These are phyloP conservation scores for Solanum lignicaule DNA, from an alignment of 257 asterid species.

Conservation along the genomic window DNA sequence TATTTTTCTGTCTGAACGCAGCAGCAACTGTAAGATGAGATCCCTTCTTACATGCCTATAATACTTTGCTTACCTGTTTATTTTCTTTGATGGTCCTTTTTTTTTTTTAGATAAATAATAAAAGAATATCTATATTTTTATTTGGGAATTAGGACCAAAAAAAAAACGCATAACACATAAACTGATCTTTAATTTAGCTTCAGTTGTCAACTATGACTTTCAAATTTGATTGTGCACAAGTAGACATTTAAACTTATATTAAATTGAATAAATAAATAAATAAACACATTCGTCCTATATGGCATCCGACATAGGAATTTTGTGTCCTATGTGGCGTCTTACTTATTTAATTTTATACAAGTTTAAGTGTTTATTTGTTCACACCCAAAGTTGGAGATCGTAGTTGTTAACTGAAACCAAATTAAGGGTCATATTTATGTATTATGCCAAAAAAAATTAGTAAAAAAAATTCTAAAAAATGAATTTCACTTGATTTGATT, in stretches of 20 bases:
- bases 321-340: too few species aligned
- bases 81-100: background rate
- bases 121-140: background rate
- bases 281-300: too few species aligned
- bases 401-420: too few species aligned
- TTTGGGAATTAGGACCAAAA: background rate
- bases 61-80: background rate
- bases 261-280: too few species aligned
- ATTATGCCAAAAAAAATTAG: background rate
- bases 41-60: background rate
- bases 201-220: background rate
- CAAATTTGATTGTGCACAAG: too few species aligned
- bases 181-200: too few species aligned
- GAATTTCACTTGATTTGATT: background rate
- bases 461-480: too few species aligned
- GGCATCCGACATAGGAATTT: background rate
- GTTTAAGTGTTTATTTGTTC: background rate
- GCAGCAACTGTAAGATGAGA: background rate
- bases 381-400: fast-evolving
- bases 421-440: too few species aligned
- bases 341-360: too few species aligned
- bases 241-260: too few species aligned
- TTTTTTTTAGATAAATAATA: background rate
- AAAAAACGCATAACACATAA: background rate
- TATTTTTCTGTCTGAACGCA: background rate